Conservation (phyloP, 2,329 filamentous ascomycete species). For the Penicillium capsulatum region DNA sequence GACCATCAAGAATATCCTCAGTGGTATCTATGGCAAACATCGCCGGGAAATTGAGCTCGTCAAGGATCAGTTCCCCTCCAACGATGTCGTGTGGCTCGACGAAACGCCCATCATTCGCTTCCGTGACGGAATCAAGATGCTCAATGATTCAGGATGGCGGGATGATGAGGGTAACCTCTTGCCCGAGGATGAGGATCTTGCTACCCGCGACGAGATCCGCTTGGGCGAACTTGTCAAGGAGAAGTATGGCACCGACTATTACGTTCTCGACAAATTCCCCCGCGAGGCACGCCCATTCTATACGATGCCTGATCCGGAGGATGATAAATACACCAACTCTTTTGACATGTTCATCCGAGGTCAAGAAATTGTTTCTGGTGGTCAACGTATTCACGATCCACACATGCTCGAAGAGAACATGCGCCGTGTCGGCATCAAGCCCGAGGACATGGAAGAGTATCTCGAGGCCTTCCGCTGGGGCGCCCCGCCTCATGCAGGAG, state of each 20-base stretch:
- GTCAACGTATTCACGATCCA: slow-evolving; percentile 85
- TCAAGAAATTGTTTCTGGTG: slow-evolving; percentile 87
- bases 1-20: slow-evolving; percentile 75
- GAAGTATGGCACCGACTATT: slow-evolving; percentile 85
- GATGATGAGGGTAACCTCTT: slow-evolving; percentile 71
- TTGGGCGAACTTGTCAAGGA: slow-evolving; percentile 80
- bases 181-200: slow-evolving; percentile 72
- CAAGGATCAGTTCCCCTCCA: slow-evolving; percentile 78
- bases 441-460: slow-evolving; percentile 84
- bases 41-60: slow-evolving; percentile 71
- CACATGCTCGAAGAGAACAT: slow-evolving; percentile 72
- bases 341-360: slow-evolving; percentile 94
- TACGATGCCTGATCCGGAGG: slow-evolving; percentile 73
- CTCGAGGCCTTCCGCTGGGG: slow-evolving; percentile 83
- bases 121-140: slow-evolving; percentile 70
- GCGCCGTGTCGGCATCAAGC: slow-evolving; percentile 68
- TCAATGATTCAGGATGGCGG: slow-evolving; percentile 71
- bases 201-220: slow-evolving; percentile 80
- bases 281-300: slow-evolving; percentile 82
- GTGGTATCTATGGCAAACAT: slow-evolving; percentile 64
- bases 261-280: slow-evolving; percentile 91
- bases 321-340: slow-evolving; percentile 75
- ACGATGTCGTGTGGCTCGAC: slow-evolving; percentile 81
- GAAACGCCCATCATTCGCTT: slow-evolving; percentile 80
- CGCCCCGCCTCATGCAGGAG: slow-evolving; percentile 82